These are phyloP conservation scores for Crucihimalaya himalaica DNA, from an alignment of 345 rosid species.

Conservation along the genomic window DNA sequence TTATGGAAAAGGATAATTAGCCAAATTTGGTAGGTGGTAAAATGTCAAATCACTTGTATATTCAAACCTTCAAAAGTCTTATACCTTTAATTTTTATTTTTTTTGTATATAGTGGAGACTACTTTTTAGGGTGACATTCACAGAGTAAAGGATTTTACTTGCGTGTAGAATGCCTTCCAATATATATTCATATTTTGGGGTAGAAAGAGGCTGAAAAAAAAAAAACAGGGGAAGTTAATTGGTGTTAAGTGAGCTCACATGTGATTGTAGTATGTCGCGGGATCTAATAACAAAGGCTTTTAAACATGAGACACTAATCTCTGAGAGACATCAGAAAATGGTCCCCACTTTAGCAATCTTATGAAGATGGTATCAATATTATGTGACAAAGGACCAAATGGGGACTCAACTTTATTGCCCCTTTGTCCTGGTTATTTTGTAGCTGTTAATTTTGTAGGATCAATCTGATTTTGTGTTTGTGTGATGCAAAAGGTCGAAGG, in stretches of 20 bases:
- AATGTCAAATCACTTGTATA: not conserved
- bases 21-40: not conserved
- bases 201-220: not conserved
- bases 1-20: not conserved
- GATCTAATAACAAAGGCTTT: conserved; percentile 30
- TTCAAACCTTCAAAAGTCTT: not conserved
- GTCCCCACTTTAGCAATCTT: conserved; percentile 34
- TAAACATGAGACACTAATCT: conserved; percentile 22
- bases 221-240: conserved; percentile 21
- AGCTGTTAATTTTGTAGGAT: not conserved
- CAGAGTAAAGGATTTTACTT: not conserved
- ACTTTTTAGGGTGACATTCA: not conserved
- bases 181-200: not conserved
- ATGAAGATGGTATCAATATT: conserved; percentile 19
- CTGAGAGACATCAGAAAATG: conserved; percentile 9
- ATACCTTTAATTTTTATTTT: not conserved
- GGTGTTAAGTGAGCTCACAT: conserved; percentile 28
- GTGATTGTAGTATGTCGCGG: conserved; percentile 31
- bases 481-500: conserved; percentile 73
- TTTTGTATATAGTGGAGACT: not conserved
- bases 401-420: conserved; percentile 31
- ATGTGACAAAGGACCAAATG: conserved; percentile 31
- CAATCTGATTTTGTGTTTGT: conserved; percentile 12
- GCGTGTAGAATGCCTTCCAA: not conserved
- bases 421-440: conserved; percentile 1